Base-by-base conservation (phyloP, 345 rosid genomes). In the Cochlearia excelsa region DNA sequence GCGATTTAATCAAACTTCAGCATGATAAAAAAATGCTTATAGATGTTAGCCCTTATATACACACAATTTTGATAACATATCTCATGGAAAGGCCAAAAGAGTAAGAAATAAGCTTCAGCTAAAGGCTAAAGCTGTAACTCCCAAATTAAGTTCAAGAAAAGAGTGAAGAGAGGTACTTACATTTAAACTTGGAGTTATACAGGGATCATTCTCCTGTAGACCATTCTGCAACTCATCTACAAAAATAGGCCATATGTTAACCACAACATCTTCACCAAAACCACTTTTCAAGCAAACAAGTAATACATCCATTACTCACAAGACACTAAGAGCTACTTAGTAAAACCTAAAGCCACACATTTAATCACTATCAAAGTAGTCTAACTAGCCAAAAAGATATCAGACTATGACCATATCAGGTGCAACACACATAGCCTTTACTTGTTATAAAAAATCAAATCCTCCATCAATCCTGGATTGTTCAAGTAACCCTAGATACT, bases 101-200 rank as follows among this genome's bases (percentile, higher is more conserved):
- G 51, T 9, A 6, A 30, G 5, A 46, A 49, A 33, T 43, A 33
- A 56, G 50, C 42, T 40, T 41, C n/a, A n/a, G n/a, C n/a, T n/a
- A n/a, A n/a, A n/a, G 44, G 47, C 41, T 37, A 45, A n/a, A 46
- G 61, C n/a, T 5, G 37, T 23, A 38, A 3, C 10, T 11, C 46
- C 43, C 50, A 30, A 44, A 51, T 7, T 40, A 43, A 37, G 9
- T 40, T 9, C 16, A 55, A 67, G n/a, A 51, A 46, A 60, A 35
- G 41, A 4, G n/a, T 52, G 47, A 48, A 55, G 38, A 46, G 31
- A 39, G 43, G 43, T 9, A 45, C 80, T 71, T 74, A 82, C 91
- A 57, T 49, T 57, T 57, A 48, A 52, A 60, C 51, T 66, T 52
- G 64, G 68, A 11, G 70, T 60, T 9, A 47, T 61, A 61, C 42